phyloP scores from a whole-genome alignment of 257 asterid genomes.

The Primulina huaijiensis region DNA sequence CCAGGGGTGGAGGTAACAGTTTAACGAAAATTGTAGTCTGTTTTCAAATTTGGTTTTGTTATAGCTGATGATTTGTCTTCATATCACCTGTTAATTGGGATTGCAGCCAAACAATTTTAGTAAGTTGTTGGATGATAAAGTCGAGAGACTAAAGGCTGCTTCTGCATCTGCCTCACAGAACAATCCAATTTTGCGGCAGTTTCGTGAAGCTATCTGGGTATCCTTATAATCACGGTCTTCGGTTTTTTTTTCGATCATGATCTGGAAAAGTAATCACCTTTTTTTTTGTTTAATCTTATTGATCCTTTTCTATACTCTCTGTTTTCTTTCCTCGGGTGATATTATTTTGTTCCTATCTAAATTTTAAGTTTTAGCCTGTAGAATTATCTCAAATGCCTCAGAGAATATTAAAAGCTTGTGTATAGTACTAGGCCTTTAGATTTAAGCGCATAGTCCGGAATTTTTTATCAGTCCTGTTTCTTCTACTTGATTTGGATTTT shows the following conservation, averaged over 20 bases:
- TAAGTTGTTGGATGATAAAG: conserved; percentile 64
- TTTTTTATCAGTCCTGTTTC: not conserved
- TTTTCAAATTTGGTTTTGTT: conserved; percentile 10
- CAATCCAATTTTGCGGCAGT: conserved; percentile 58
- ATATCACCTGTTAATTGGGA: conserved; percentile 11
- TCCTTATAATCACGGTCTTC: conserved; percentile 6
- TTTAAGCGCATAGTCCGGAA: not conserved
- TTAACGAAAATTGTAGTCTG: conserved; percentile 22
- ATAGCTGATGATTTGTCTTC: conserved; percentile 13
- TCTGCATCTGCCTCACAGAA: conserved; percentile 47
- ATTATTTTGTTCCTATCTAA: not conserved
- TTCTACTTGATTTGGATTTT: not conserved
- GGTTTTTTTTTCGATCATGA: not conserved
- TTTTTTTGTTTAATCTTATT: not conserved
- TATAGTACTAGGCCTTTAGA: not conserved
- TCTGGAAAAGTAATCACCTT: no score
- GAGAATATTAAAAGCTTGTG: not conserved
- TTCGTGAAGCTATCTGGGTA: conserved; percentile 94
- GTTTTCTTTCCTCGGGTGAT: not conserved
- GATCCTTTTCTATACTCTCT: not conserved
- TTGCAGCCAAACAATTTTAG: conserved; percentile 70
- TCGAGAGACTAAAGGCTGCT: conserved; percentile 42
- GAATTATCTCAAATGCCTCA: not conserved
- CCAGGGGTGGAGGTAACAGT: conserved; percentile 56
- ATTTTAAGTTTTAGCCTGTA: not conserved